Evolutionary conservation across 805 yeast species (phyloP).

Genomic region (Ogataea sp.): DNA sequence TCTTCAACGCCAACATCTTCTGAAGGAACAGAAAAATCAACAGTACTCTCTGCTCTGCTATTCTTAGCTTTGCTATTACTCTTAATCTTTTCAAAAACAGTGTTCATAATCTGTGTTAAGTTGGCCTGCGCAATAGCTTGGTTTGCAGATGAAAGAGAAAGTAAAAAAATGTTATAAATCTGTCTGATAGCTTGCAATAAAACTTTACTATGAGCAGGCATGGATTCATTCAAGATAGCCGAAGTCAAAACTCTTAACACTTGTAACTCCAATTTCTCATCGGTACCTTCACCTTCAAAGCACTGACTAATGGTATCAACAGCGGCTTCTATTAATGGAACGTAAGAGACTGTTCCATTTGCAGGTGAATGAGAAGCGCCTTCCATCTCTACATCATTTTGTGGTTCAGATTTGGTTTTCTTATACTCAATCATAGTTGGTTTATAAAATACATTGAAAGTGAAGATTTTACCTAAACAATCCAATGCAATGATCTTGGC

Average conservation of each 20-base stretch:
- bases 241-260: constrained; percentile 88
- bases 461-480: constrained; percentile 77
- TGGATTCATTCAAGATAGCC: constrained; percentile 70
- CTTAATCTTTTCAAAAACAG: constrained; percentile 67
- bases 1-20: too few relatives aligned
- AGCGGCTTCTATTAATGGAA: constrained; percentile 68
- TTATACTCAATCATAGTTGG: constrained; percentile 39
- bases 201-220: constrained; percentile 86
- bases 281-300: constrained; percentile 89
- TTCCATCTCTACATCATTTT: constrained; percentile 31
- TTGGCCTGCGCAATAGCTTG: constrained; percentile 96
- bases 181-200: constrained; percentile 86
- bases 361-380: constrained; percentile 34
- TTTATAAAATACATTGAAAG: constrained; percentile 71
- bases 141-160: constrained; percentile 72
- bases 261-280: constrained; percentile 82
- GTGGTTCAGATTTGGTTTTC: constrained; percentile 15
- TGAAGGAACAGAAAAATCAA: too few relatives aligned
- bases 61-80: neutral
- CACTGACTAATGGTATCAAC: constrained; percentile 78
- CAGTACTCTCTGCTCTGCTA: neutral
- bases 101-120: constrained; percentile 80
- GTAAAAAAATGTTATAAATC: constrained; percentile 84
- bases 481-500: constrained; percentile 73
- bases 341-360: constrained; percentile 16